Conservation (phyloP, 2,329 filamentous ascomycete genomes). For the Penicillium sp. region DNA sequence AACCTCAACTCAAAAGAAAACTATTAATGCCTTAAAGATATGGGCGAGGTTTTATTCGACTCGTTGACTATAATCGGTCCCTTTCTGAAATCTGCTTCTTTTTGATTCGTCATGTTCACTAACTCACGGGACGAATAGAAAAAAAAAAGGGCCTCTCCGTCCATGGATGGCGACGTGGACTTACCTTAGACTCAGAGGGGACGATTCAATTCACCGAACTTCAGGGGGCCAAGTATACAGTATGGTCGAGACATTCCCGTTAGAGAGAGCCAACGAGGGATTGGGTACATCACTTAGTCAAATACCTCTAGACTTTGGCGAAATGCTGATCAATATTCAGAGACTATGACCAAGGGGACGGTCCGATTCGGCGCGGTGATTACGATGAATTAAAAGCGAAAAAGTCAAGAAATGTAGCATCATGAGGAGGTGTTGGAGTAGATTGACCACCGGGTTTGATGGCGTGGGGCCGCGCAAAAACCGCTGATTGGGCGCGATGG, state of each 20-base stretch:
- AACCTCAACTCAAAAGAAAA: no score
- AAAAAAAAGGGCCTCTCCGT: slow-evolving; percentile 54
- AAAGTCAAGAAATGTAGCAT: neutral
- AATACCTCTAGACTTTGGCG: slow-evolving; percentile 21
- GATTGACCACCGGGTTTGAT: neutral
- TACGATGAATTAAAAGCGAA: slow-evolving; percentile 42
- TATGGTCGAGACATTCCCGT: slow-evolving; percentile 58
- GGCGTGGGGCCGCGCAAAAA: slow-evolving; percentile 5
- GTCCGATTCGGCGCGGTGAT: slow-evolving; percentile 58
- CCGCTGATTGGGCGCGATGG: slow-evolving; percentile 1
- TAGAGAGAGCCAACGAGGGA: slow-evolving; percentile 50
- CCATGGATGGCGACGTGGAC: slow-evolving; percentile 58
- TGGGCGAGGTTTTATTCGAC: slow-evolving; percentile 18
- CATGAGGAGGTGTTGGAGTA: neutral
- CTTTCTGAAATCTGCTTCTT: neutral
- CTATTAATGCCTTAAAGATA: slow-evolving; percentile 12
- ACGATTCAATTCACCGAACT: slow-evolving; percentile 51
- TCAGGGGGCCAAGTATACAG: slow-evolving; percentile 56
- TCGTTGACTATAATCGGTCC: slow-evolving; percentile 21
- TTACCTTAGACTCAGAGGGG: slow-evolving; percentile 58
- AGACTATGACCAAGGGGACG: slow-evolving; percentile 36
- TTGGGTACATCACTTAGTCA: slow-evolving; percentile 40
- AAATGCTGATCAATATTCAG: slow-evolving; percentile 36
- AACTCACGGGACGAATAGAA: neutral
- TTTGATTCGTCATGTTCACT: slow-evolving; percentile 11